Evolutionary conservation across 2,329 filamentous ascomycete genomes (phyloP), one percentile per base, ranked within the genome.

Genomic region (Ophiocordyceps camponoti-rufipedis): DNA sequence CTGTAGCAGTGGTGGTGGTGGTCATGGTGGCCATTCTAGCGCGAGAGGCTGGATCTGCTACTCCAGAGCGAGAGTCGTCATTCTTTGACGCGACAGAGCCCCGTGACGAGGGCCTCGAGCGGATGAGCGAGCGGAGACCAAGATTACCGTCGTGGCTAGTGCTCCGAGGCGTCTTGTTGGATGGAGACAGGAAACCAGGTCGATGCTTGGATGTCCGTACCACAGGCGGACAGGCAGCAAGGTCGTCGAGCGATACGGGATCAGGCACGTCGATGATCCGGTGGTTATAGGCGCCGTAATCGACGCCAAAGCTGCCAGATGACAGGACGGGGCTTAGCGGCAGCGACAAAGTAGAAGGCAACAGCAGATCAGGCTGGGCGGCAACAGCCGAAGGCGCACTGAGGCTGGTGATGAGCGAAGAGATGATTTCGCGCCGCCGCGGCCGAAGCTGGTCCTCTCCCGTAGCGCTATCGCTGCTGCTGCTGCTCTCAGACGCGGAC

Each of bases 121-220:
- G 70, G 42, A 84, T 65, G 40, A 83, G 71, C 40, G 72, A 75
- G 54, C 71, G 75, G 41, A 84, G 57, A 12, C 75, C 73, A 18
- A 72, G 69, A 40, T 63, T 62, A 39, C 65, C 60, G 29, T 74
- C 72, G 48, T 67, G 68, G 45, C 63, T 62, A 18, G 70, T 67
- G 28, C 66, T 75, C 49, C 69, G 75, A 48, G 69, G 72, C 28
- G 46, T 33, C 14, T 79, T 74, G n/a, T 81, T 86, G 44, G 84
- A 63, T 16, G 78, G 65, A 10, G 83, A 87, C 23, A 23, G 23
- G 54, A 79, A 76, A 45, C 83, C 84, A 44, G 82, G 85, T 0
- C 84, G 84, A 8, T 80, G 82, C 59, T 88, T 88, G 31, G 85
- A 76, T 31, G 88, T 94, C 51, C 82, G 80, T 53, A 93, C 74